A percentile compares a stretch with the other conserved stretches of the same genome.
Conservation (phyloP, 2,329 filamentous ascomycete genomes). For the Trichoderma citrinoviride region DNA sequence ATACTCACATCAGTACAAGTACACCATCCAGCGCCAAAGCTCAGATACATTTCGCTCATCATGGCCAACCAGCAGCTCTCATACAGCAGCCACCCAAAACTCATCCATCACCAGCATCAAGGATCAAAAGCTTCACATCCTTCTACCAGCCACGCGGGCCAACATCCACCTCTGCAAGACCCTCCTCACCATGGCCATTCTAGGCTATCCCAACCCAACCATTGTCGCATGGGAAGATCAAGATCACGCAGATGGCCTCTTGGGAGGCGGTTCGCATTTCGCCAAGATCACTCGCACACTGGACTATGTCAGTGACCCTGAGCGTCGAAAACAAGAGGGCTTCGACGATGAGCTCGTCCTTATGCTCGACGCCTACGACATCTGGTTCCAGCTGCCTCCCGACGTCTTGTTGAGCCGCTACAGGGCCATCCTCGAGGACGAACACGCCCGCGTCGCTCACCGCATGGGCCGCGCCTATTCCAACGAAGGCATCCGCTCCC, state of each 20-base stretch:
- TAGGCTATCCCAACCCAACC: constrained; percentile 32
- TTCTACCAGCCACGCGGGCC: constrained; percentile 30
- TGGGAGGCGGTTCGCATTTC: constrained; percentile 32
- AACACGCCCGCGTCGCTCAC: constrained; percentile 27
- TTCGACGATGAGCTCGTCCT: constrained; percentile 33
- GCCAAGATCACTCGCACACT: constrained; percentile 32
- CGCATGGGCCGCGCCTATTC: constrained; percentile 29
- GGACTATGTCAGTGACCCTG: constrained; percentile 30
- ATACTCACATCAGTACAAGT: not conserved
- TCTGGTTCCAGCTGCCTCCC: constrained; percentile 36
- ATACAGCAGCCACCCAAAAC: not conserved
- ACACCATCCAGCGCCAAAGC: not conserved
- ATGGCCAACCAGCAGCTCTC: not conserved
- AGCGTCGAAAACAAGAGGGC: constrained; percentile 23
- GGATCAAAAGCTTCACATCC: constrained; percentile 27
- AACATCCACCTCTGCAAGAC: constrained; percentile 34
- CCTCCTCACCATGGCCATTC: constrained; percentile 30
- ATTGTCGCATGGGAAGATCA: constrained; percentile 32
- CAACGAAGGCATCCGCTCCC: constrained; percentile 26
- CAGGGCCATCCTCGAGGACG: constrained; percentile 27
- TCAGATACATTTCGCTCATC: not conserved
- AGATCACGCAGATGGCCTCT: constrained; percentile 21
- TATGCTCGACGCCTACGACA: constrained; percentile 35
- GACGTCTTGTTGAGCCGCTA: constrained; percentile 31
- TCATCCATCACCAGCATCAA: not conserved